These are phyloP conservation scores for Lentinula boryana DNA, from an alignment of 768 basidiomycete species.

Conservation along the genomic window DNA sequence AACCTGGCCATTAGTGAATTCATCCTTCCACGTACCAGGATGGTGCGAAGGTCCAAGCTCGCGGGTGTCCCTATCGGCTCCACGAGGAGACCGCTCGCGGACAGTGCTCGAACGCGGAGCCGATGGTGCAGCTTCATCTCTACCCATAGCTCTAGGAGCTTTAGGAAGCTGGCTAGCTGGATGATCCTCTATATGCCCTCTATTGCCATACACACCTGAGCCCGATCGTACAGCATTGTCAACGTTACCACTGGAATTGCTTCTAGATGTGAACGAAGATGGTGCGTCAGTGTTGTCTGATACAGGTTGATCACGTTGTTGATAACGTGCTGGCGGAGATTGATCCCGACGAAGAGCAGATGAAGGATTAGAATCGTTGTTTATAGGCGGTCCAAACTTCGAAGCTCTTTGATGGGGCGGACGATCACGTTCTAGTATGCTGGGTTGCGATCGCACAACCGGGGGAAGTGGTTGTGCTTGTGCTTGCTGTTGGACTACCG, in stretches of 20 bases:
- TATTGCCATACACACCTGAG: slow-evolving; percentile 25
- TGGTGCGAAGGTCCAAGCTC: background rate
- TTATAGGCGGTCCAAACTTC: background rate
- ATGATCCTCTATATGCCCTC: background rate
- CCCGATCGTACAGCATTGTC: slow-evolving; percentile 7
- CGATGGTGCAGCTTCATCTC: background rate
- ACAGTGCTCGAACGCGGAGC: background rate
- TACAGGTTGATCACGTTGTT: background rate
- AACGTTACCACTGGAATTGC: background rate
- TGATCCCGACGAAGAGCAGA: slow-evolving; percentile 11
- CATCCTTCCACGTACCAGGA: slow-evolving; percentile 2
- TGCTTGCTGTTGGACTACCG: background rate
- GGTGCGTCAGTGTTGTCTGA: slow-evolving; percentile 7
- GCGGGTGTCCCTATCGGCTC: background rate
- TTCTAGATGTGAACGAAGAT: background rate
- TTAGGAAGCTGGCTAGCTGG: background rate
- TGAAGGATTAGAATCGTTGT: slow-evolving; percentile 10
- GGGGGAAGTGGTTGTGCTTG: background rate
- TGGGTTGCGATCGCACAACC: background rate
- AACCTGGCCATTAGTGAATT: background rate
- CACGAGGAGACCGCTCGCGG: background rate
- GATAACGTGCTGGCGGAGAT: slow-evolving; percentile 4
- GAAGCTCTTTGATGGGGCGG: slow-evolving; percentile 1
- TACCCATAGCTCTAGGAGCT: slow-evolving; percentile 4
- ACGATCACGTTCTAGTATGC: background rate